Percentiles rank a stretch among this genome's conserved stretches.
phyloP scores from a whole-genome alignment of 176 grass and related monocot species.

The Bolboschoenus planiculmis region DNA sequence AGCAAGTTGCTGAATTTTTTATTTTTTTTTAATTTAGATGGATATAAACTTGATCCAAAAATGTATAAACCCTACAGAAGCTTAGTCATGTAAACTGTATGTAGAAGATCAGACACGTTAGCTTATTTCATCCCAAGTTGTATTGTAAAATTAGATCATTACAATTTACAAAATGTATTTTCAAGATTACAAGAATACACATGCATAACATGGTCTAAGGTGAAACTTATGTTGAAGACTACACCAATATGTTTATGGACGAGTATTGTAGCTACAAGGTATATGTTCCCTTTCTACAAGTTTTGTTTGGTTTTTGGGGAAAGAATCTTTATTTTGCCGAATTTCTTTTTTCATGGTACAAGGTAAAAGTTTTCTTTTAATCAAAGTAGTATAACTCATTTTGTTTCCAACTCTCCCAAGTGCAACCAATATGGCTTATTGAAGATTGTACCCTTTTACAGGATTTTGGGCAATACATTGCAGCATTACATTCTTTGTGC shows the following conservation, averaged over 20 bases:
- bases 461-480: constrained; percentile 80
- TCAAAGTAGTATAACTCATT: background rate
- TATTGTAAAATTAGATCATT: background rate
- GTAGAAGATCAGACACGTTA: background rate
- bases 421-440: background rate
- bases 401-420: background rate
- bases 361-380: background rate
- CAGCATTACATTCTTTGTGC: constrained; percentile 85
- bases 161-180: background rate
- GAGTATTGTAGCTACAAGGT: background rate
- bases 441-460: constrained; percentile 28
- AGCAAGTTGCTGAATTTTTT: background rate
- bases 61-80: background rate
- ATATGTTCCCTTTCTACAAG: background rate
- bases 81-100: background rate
- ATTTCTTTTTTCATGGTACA: background rate
- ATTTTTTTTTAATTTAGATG: too few relatives aligned
- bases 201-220: background rate
- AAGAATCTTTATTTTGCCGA: background rate
- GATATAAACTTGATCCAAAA: background rate
- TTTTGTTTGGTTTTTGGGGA: background rate
- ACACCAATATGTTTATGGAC: background rate
- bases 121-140: background rate
- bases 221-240: background rate
- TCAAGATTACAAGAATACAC: background rate